Percentiles rank a stretch among this genome's conserved stretches.
These are phyloP conservation scores for Porogramme epimiltina DNA, from an alignment of 1,284 basidiomycete species.

Conservation along the genomic window DNA sequence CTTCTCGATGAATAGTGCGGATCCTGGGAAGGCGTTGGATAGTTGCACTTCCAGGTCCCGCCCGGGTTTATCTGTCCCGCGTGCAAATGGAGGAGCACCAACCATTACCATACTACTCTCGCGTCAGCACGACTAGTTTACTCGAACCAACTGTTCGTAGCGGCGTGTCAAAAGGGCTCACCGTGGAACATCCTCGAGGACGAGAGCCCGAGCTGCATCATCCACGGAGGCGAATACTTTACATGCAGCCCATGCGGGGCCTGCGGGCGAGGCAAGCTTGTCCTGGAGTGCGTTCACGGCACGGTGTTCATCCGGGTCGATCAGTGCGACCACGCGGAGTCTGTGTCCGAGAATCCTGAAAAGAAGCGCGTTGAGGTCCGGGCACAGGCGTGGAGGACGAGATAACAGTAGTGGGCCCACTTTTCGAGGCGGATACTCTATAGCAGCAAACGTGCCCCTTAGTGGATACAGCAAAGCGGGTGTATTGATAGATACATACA, in stretches of 20 bases:
- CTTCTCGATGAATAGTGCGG: constrained; percentile 63
- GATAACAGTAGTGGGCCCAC: not conserved
- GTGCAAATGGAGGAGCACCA: constrained; percentile 58
- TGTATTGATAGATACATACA: constrained; percentile 15
- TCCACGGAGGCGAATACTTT: constrained; percentile 14
- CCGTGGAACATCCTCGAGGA: constrained; percentile 9
- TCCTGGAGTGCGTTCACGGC: constrained; percentile 14
- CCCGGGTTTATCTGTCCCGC: constrained; percentile 48
- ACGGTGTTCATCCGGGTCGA: constrained; percentile 21
- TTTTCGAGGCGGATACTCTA: constrained; percentile 24
- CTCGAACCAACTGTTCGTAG: no score
- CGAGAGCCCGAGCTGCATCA: constrained; percentile 11
- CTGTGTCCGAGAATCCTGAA: constrained; percentile 19
- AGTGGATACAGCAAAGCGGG: not conserved
- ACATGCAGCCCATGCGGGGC: constrained; percentile 13
- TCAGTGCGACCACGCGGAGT: constrained; percentile 21
- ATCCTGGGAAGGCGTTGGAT: constrained; percentile 52
- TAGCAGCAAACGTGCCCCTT: not conserved
- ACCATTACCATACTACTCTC: constrained; percentile 51
- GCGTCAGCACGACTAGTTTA: not conserved
- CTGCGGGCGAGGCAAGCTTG: constrained; percentile 9
- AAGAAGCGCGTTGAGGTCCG: not conserved
- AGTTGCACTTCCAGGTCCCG: constrained; percentile 59
- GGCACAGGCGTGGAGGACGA: not conserved
- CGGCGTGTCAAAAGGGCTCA: constrained; percentile 4